phyloP scores from a whole-genome alignment of 805 yeast genomes.

The Candida sanyiensis region DNA sequence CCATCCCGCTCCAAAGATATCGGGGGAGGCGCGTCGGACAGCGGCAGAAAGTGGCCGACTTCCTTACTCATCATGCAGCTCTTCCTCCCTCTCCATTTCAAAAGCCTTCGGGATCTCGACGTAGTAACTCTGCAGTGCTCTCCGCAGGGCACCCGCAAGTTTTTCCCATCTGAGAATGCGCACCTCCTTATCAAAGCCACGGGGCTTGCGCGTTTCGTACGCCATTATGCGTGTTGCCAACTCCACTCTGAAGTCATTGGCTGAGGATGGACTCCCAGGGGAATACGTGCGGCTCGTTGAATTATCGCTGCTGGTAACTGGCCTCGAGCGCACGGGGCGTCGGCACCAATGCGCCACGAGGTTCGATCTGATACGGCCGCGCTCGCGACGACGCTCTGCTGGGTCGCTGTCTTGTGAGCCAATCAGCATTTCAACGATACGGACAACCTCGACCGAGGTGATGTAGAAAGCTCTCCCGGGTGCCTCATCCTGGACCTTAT shows the following conservation, averaged over 20 bases:
- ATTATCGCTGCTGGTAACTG: constrained; percentile 12
- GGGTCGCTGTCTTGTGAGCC: constrained; percentile 43
- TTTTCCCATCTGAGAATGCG: constrained; percentile 57
- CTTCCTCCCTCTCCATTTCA: background rate
- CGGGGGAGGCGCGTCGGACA: no score
- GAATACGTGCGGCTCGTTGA: no score
- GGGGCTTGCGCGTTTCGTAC: constrained; percentile 54
- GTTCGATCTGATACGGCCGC: constrained; percentile 63
- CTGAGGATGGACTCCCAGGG: no score
- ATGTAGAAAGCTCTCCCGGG: constrained; percentile 35
- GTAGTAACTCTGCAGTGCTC: constrained; percentile 63
- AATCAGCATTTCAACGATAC: constrained; percentile 55
- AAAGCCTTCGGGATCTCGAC: constrained; percentile 43
- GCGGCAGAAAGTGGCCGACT: no score
- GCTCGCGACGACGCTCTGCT: constrained; percentile 50
- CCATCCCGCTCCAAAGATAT: no score
- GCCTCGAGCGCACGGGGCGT: constrained; percentile 45
- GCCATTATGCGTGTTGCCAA: constrained; percentile 62
- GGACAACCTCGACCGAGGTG: constrained; percentile 63
- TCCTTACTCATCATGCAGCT: background rate
- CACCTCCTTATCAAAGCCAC: constrained; percentile 66
- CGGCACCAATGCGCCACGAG: constrained; percentile 64
- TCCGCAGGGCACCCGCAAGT: constrained; percentile 50
- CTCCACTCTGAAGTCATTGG: constrained; percentile 42
- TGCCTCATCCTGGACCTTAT: constrained; percentile 3